A percentile compares a stretch with the other conserved stretches of the same genome.
These are phyloP conservation scores for Epicoccum sorghinum DNA, from an alignment of 2,329 filamentous ascomycete genomes.

Conservation along the genomic window DNA sequence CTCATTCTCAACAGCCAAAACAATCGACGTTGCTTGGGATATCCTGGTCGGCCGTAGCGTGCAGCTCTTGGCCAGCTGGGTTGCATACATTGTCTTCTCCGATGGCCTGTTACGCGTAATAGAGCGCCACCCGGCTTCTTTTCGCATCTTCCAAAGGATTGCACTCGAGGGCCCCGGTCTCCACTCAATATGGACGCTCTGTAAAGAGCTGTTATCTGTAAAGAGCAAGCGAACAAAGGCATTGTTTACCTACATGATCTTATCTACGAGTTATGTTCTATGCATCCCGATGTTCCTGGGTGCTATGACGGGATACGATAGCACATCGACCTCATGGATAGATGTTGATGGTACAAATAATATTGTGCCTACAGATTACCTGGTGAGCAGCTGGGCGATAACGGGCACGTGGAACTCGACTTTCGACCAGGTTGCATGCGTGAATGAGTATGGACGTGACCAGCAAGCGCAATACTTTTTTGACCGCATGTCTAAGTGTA, in stretches of 20 bases:
- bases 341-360: slow-evolving; percentile 31
- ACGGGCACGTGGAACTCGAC: slow-evolving; percentile 20
- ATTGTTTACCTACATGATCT: slow-evolving; percentile 39
- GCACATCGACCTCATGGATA: slow-evolving; percentile 34
- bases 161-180: slow-evolving; percentile 36
- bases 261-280: slow-evolving; percentile 40
- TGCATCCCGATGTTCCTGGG: slow-evolving; percentile 38
- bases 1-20: slow-evolving; percentile 41
- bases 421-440: slow-evolving; percentile 19
- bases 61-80: slow-evolving; percentile 38
- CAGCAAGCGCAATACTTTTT: not conserved
- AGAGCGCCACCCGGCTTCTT: slow-evolving; percentile 42
- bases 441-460: not conserved
- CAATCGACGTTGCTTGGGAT: slow-evolving; percentile 47
- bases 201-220: slow-evolving; percentile 31
- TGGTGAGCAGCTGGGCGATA: slow-evolving; percentile 14
- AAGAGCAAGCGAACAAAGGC: slow-evolving; percentile 29
- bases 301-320: slow-evolving; percentile 47
- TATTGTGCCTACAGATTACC: slow-evolving; percentile 31
- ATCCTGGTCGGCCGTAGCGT: slow-evolving; percentile 41
- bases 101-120: slow-evolving; percentile 43
- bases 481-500: not conserved
- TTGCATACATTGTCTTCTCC: slow-evolving; percentile 42
- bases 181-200: slow-evolving; percentile 31
- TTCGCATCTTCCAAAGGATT: slow-evolving; percentile 43